Percentiles rank a stretch among this genome's conserved stretches.
Conservation (phyloP, 148 eudicot genomes). For the Polygonum aviculare region DNA sequence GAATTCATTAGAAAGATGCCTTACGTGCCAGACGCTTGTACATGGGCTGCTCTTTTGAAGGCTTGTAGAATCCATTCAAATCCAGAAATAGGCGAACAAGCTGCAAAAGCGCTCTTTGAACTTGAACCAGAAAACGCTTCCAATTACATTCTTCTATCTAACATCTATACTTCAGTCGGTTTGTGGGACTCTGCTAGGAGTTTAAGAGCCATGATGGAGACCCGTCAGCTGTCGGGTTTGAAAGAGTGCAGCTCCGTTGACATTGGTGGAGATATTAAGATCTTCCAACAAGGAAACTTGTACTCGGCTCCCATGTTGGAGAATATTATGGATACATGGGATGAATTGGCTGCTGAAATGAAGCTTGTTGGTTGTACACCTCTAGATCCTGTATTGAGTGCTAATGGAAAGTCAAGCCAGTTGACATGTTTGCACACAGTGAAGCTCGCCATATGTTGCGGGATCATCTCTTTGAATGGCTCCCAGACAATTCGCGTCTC, state of each 20-base stretch:
- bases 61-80: constrained; percentile 38
- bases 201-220: constrained; percentile 30
- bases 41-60: constrained; percentile 47
- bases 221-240: not conserved
- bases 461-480: constrained; percentile 17
- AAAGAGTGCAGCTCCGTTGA: constrained; percentile 20
- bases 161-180: constrained; percentile 41
- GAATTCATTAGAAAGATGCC: constrained; percentile 37
- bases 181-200: constrained; percentile 35
- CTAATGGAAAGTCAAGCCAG: constrained; percentile 1
- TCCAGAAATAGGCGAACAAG: constrained; percentile 35
- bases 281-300: constrained; percentile 13
- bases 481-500: constrained; percentile 23
- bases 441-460: constrained; percentile 27
- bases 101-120: constrained; percentile 34
- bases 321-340: constrained; percentile 16
- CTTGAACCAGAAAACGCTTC: constrained; percentile 49
- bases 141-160: constrained; percentile 42
- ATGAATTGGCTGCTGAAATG: constrained; percentile 17
- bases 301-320: constrained; percentile 5
- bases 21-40: constrained; percentile 37
- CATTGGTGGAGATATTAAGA: constrained; percentile 11
- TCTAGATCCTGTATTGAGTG: constrained; percentile 16
- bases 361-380: constrained; percentile 14
- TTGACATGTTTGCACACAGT: constrained; percentile 24